Conservation (phyloP, 352 stramenopile genomes). For the Halophytophthora batemanensis region DNA sequence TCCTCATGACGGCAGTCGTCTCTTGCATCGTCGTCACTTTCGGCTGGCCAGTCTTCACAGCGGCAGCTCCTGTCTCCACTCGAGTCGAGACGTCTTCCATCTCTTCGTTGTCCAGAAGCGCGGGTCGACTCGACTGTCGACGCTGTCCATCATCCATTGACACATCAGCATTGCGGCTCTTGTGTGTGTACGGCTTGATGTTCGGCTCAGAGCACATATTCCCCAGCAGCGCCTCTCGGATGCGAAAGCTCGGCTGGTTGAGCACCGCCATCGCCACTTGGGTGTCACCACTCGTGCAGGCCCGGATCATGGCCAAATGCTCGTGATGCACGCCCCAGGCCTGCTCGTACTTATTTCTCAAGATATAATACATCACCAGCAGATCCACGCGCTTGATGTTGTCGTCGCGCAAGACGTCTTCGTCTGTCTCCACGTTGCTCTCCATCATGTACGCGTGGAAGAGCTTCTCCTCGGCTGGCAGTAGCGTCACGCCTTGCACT, state of each 20-base stretch:
- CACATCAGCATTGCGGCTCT: constrained; percentile 27
- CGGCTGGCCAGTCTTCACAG: constrained; percentile 1
- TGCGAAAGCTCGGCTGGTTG: constrained; percentile 62
- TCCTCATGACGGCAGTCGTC: constrained; percentile 6
- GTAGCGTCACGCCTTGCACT: constrained; percentile 57
- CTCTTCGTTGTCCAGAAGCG: constrained; percentile 33
- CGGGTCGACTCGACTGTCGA: constrained; percentile 9
- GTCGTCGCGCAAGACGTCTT: constrained; percentile 62
- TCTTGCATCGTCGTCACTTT: constrained; percentile 9
- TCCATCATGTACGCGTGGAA: constrained; percentile 81
- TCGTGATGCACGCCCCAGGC: constrained; percentile 77
- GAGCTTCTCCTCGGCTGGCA: constrained; percentile 43
- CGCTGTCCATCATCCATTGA: constrained; percentile 27
- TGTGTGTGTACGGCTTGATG: constrained; percentile 28
- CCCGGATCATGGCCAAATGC: constrained; percentile 70
- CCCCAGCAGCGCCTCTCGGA: constrained; percentile 51
- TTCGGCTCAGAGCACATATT: constrained; percentile 69
- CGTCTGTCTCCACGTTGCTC: constrained; percentile 33
- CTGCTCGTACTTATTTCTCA: constrained; percentile 67
- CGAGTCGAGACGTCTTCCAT: constrained; percentile 37
- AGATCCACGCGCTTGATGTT: constrained; percentile 75
- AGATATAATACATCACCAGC: constrained; percentile 83
- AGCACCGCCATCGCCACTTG: constrained; percentile 55
- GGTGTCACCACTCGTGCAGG: constrained; percentile 54
- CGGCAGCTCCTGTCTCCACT: constrained; percentile 5